Conservation (phyloP, 768 basidiomycete genomes). For the Lepiota venenata region DNA sequence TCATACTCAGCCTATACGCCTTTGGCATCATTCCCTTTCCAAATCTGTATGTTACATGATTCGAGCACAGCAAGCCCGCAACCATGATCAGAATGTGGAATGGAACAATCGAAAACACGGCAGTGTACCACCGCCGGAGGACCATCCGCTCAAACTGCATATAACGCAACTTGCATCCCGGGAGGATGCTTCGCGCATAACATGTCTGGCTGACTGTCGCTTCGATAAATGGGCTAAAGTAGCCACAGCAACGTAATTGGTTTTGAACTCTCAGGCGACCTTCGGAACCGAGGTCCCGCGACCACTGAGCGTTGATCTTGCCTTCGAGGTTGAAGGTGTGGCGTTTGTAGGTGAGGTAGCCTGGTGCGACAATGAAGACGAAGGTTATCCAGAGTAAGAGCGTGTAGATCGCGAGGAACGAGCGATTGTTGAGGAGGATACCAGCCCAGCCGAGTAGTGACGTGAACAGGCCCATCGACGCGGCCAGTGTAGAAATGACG, state of each 20-base stretch:
- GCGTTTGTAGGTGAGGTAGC: constrained; percentile 76
- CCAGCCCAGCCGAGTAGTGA: constrained; percentile 76
- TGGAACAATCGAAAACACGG: constrained; percentile 64
- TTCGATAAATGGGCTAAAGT: constrained; percentile 77
- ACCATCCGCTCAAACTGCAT: constrained; percentile 52
- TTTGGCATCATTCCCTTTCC: constrained; percentile 89
- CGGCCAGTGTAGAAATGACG: constrained; percentile 66
- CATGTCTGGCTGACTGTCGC: constrained; percentile 74
- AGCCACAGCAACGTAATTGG: constrained; percentile 75
- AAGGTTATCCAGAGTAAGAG: constrained; percentile 77
- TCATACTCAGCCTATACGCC: constrained; percentile 71
- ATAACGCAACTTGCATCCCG: constrained; percentile 71
- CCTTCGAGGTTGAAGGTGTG: constrained; percentile 78
- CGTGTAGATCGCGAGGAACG: constrained; percentile 76
- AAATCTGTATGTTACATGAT: constrained; percentile 84
- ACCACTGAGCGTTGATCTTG: constrained; percentile 80
- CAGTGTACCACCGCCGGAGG: constrained; percentile 62
- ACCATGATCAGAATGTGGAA: constrained; percentile 64
- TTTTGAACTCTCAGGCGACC: constrained; percentile 73
- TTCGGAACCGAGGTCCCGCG: constrained; percentile 49
- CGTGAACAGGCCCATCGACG: constrained; percentile 55
- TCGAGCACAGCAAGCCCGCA: constrained; percentile 65
- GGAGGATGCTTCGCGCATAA: constrained; percentile 66
- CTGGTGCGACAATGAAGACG: constrained; percentile 66
- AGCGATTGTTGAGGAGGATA: constrained; percentile 79